Evolutionary conservation across 371 early-diverging fungal species (phyloP).

Genomic region (Chytridium lagenaria): DNA sequence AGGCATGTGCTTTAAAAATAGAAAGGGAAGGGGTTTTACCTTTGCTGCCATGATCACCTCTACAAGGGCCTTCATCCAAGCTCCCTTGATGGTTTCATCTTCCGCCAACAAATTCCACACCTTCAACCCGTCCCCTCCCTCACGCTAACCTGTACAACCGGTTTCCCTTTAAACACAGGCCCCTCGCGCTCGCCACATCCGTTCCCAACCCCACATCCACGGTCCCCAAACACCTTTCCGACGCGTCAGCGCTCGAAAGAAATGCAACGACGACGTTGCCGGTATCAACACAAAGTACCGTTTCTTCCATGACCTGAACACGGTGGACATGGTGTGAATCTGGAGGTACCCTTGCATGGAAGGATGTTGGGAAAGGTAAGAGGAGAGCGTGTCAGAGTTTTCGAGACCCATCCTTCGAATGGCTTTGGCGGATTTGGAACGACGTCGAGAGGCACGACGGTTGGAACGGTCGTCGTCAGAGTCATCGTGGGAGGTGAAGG

Average conservation of each 20-base stretch:
- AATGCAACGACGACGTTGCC: not conserved
- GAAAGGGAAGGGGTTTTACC: too few species aligned
- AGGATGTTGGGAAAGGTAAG: too few species aligned
- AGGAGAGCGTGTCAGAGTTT: too few species aligned
- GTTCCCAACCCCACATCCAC: conserved; percentile 1
- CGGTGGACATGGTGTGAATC: not conserved
- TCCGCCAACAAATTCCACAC: conserved; percentile 4
- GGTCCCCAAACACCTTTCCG: too few species aligned
- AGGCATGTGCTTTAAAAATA: too few species aligned
- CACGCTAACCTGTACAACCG: not conserved
- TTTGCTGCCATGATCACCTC: not conserved
- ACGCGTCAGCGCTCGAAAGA: not conserved
- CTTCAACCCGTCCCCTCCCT: not conserved
- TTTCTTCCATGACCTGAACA: conserved; percentile 12
- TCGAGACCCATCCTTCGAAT: not conserved
- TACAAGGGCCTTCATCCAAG: conserved; percentile 14
- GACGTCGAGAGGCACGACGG: not conserved
- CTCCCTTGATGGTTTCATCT: conserved; percentile 4
- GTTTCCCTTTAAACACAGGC: conserved; percentile 6
- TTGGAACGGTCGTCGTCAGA: too few species aligned
- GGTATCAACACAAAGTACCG: not conserved
- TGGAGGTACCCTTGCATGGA: conserved; percentile 13
- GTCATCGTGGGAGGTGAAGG: not conserved
- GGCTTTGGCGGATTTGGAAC: not conserved
- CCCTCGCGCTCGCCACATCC: conserved; percentile 8